Base-by-base conservation (phyloP, 2,329 filamentous ascomycete species). In the Tolypocladium amazonense region DNA sequence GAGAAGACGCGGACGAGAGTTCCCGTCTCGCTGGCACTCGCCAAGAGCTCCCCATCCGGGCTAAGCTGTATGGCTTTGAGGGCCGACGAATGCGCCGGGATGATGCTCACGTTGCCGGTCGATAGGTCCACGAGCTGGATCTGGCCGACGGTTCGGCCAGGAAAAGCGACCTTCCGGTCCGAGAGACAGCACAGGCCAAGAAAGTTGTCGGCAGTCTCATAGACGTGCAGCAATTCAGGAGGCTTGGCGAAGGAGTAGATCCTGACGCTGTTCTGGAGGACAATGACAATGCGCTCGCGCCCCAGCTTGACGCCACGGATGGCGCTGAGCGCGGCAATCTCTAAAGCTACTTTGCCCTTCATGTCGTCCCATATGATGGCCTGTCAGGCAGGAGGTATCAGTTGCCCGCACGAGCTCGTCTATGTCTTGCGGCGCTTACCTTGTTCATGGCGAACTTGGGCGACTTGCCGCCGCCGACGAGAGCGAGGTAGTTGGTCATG, bases 361-460 rank as follows among this genome's bases (percentile, higher is more conserved):
- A 85, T 81, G 68, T 96, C 91, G 72, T 99, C 92, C 92, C 92
- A 97, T 67, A 97, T 89, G 64, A 95, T 86, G 56, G 92, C 82
- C 84, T 88, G 60, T 12, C 15, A 2, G 18, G 15, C 30, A 35
- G 1, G 9, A 11, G 53, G 18, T 11, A 47, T 47, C 8, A 56
- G 14, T 18, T 39, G 6, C n/a, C n/a, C n/a, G 23, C 11, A 7
- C 35, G 35, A 20, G 50, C 20, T 23, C 2, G 4, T 8, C 20
- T 2, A 23, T 23, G 30, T 6, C 20, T 7, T 20, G 2, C 30
- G 3, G 8, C 14, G 30, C 45, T 39, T 67, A 87, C 90, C 79
- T 95, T 96, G 75, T 92, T 95, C 70, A 88, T 88, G 18, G 91
- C 87, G 67, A 91, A 94, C 69, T 93, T 93, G 58, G 92, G 91